Evolutionary conservation across 768 basidiomycete genomes (phyloP).

Genomic region (Myochromella boudieri): DNA sequence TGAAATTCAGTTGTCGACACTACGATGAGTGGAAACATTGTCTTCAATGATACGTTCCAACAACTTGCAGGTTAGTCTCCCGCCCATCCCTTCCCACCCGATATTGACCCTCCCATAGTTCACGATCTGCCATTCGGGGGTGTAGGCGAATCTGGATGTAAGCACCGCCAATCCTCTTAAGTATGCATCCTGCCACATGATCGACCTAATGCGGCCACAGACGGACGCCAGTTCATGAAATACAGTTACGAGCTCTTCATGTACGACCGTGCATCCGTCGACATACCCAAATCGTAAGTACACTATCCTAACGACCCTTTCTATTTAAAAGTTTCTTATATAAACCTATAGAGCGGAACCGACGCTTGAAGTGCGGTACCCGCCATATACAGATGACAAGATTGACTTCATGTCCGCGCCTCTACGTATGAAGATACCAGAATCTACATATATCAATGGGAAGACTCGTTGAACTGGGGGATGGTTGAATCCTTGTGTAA

Average conservation of each 20-base stretch:
- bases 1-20: constrained; percentile 58
- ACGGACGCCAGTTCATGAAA: constrained; percentile 53
- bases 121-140: constrained; percentile 49
- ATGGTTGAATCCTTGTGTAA: too few species aligned
- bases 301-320: not conserved
- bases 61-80: constrained; percentile 47
- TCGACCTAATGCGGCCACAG: constrained; percentile 34
- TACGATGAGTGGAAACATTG: constrained; percentile 56
- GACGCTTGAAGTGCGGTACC: constrained; percentile 42
- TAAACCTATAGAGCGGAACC: constrained; percentile 38
- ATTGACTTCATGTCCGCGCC: constrained; percentile 27
- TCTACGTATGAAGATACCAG: constrained; percentile 24
- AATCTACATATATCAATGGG: not conserved
- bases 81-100: not conserved
- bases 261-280: constrained; percentile 45
- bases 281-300: constrained; percentile 52
- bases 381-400: constrained; percentile 47
- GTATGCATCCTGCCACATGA: not conserved
- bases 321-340: not conserved
- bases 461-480: too few species aligned
- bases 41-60: constrained; percentile 62
- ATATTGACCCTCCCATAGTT: constrained; percentile 16
- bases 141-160: constrained; percentile 66
- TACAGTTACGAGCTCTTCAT: constrained; percentile 57
- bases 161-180: constrained; percentile 21